Evolutionary conservation across 805 yeast genomes (phyloP).

Genomic region (Lachancea sp.): DNA sequence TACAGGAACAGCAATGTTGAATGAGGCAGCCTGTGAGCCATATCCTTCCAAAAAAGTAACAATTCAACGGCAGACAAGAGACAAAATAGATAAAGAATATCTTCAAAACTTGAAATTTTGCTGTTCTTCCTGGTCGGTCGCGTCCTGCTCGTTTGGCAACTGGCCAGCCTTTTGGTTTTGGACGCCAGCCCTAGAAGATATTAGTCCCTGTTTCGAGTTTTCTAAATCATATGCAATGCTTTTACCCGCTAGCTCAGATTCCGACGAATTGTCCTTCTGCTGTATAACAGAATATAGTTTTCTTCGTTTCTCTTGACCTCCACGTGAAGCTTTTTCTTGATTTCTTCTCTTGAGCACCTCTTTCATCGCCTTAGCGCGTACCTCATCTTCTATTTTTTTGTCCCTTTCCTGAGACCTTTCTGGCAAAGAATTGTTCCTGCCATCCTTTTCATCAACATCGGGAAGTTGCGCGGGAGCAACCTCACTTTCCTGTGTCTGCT

Average conservation of each 20-base stretch:
- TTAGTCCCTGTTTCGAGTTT: neutral
- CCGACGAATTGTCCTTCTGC: neutral
- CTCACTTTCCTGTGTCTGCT: neutral
- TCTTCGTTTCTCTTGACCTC: neutral
- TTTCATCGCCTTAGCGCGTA: conserved; percentile 1
- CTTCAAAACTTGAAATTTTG: conserved; percentile 20
- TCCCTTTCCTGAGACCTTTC: neutral
- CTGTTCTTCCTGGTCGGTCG: neutral
- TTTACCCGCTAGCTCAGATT: neutral
- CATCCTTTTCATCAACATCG: neutral
- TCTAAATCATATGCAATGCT: neutral
- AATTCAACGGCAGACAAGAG: too few species aligned
- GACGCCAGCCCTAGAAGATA: neutral
- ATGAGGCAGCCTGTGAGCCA: too few species aligned
- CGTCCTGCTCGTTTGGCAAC: neutral
- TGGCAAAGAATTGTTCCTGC: conserved; percentile 8
- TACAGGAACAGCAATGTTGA: too few species aligned
- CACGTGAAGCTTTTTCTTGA: neutral
- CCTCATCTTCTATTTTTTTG: neutral
- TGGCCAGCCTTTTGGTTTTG: neutral
- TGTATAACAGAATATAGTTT: conserved; percentile 4
- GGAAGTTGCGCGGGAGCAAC: neutral
- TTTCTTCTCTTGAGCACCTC: conserved; percentile 2
- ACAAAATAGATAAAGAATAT: too few species aligned
- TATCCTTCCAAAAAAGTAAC: too few species aligned